phyloP scores from a whole-genome alignment of 2,329 filamentous ascomycete genomes.

The Diaporthe humulicola region DNA sequence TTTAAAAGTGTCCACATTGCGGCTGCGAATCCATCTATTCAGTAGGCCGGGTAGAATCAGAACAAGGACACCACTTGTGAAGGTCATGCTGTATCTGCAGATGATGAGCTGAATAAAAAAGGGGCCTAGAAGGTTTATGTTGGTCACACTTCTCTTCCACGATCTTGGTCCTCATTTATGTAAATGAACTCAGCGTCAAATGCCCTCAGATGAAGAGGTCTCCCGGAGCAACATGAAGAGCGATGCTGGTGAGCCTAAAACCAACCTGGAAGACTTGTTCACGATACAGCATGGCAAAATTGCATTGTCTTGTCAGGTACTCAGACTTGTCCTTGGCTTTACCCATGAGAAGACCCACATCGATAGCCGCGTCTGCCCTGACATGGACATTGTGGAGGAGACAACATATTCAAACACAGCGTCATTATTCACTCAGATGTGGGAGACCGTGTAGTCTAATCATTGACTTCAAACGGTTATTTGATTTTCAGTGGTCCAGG shows the following conservation, averaged over 20 bases:
- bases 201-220: not conserved
- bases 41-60: not conserved
- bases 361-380: not conserved
- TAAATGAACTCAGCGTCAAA: not conserved
- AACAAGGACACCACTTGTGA: not conserved
- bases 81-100: fast-evolving
- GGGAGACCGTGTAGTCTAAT: not conserved
- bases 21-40: too few species aligned
- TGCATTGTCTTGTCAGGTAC: not conserved
- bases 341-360: not conserved
- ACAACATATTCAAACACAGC: not conserved
- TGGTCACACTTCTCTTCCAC: not conserved
- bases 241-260: not conserved
- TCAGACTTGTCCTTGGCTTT: not conserved
- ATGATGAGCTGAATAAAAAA: too few species aligned
- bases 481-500: not conserved
- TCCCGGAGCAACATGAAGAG: not conserved
- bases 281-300: not conserved
- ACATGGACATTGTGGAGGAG: not conserved
- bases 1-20: not conserved
- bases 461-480: not conserved
- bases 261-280: not conserved
- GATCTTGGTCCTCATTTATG: not conserved
- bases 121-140: not conserved
- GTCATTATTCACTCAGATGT: not conserved